Evolutionary conservation across 148 eudicot species (phyloP), one percentile per base, ranked within the genome.

Genomic region (Rhododendron griersonianum): DNA sequence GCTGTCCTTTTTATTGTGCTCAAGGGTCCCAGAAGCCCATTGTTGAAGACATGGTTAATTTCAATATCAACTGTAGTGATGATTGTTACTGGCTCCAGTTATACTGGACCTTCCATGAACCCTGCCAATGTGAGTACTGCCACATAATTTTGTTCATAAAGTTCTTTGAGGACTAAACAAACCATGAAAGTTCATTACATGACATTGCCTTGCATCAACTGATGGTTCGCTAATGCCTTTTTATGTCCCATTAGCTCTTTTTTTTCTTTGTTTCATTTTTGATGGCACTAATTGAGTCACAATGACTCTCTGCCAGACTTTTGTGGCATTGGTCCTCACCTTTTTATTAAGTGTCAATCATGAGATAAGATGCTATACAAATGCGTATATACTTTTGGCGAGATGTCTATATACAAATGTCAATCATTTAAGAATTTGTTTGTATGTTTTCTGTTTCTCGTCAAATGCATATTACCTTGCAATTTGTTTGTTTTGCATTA

Each of bases 21-120:
- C n/a, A 95, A 86, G 93, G 91, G 95, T 85, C 96, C 94, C 53
- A 92, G 86, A 11, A 91, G 89, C 77, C 35, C 90, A 33, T 44
- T 93, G 55, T 45, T 94, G 3, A 95, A 95, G 94, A 93, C 93
- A 25, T 95, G 90, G 94, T 88, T 96, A 90, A 91, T 94, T 83
- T 91, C 98, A 2, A 79, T 93, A 89, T 86, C 96, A 79, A 96
- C 96, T 33, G 93, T 96, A 6, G 81, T 95, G 80, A 69, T 95
- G 87, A 82, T 96, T 33, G 91, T 94, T 84, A 84, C 90, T 44
- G 99, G 99, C 83, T 89, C 98, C 61, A 86, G 88, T 45, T 96
- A 93, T 47, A 95, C 99, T 1, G 99, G 99, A 78, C 96, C 99
- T 84, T 90, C 99, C 47, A 94, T 96, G 96, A 96, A 96, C 87